A percentile compares a stretch with the other conserved stretches of the same genome.
phyloP scores from a whole-genome alignment of 768 basidiomycete species.

The Gloeostereum incarnatum region DNA sequence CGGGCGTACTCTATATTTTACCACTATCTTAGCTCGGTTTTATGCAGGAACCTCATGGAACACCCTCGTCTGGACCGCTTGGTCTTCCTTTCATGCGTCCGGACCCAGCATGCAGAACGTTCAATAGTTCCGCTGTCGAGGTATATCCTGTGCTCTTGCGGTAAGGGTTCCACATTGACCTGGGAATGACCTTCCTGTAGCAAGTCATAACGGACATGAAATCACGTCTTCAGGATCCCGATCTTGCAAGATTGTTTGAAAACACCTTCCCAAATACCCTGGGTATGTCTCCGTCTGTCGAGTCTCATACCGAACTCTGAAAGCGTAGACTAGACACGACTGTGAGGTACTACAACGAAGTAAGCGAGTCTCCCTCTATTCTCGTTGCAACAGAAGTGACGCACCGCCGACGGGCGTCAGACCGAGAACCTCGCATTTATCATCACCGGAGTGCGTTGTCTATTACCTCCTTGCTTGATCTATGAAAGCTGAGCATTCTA shows the following conservation, averaged over 20 bases:
- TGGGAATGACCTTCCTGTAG: slow-evolving; percentile 20
- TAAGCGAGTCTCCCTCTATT: slow-evolving; percentile 13
- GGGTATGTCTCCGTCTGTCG: slow-evolving; percentile 28
- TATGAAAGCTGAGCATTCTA: too few species aligned
- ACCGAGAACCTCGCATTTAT: slow-evolving; percentile 69
- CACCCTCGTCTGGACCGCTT: slow-evolving; percentile 49
- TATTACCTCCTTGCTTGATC: background rate
- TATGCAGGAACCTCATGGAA: slow-evolving; percentile 49
- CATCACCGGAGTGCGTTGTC: slow-evolving; percentile 56
- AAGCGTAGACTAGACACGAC: slow-evolving; percentile 56
- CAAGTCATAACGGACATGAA: slow-evolving; percentile 73
- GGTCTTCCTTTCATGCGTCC: slow-evolving; percentile 69
- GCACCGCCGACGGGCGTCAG: slow-evolving; percentile 18
- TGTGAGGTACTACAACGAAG: slow-evolving; percentile 64
- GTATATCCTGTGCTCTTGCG: slow-evolving; percentile 22
- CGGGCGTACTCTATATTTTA: slow-evolving; percentile 4
- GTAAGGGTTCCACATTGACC: background rate
- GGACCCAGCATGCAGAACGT: slow-evolving; percentile 59
- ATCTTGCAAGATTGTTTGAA: slow-evolving; percentile 70
- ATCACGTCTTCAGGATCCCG: slow-evolving; percentile 60
- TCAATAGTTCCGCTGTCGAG: slow-evolving; percentile 69
- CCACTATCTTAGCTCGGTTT: slow-evolving; percentile 1
- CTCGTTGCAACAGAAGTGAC: background rate
- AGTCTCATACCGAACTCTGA: slow-evolving; percentile 1
- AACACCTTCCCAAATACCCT: slow-evolving; percentile 80